phyloP scores from a whole-genome alignment of 2,329 filamentous ascomycete species.

The Lojkania enalia region DNA sequence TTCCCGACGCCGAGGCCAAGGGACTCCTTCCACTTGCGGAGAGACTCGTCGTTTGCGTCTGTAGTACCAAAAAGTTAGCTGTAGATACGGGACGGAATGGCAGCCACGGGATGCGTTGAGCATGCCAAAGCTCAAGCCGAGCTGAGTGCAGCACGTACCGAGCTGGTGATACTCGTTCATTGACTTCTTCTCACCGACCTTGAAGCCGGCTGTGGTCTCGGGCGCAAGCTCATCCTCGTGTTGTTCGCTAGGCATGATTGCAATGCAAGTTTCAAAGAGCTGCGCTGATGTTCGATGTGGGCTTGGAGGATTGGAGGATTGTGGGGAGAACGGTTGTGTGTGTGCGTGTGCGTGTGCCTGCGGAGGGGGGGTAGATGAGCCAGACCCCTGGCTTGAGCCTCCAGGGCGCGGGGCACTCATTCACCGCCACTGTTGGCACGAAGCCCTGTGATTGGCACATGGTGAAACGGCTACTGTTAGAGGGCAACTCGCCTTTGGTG shows the following conservation, averaged over 20 bases:
- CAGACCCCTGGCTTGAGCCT: background rate
- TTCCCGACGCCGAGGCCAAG: slow-evolving; percentile 75
- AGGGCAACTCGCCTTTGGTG: background rate
- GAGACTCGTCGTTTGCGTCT: slow-evolving; percentile 83
- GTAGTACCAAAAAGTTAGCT: slow-evolving; percentile 15
- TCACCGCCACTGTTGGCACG: slow-evolving; percentile 11
- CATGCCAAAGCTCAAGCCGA: background rate
- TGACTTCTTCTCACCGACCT: slow-evolving; percentile 98
- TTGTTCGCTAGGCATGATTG: slow-evolving; percentile 41
- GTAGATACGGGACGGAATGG: background rate
- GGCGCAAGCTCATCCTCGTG: slow-evolving; percentile 79
- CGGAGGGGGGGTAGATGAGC: background rate
- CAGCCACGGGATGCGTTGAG: background rate
- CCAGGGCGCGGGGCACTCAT: slow-evolving; percentile 11
- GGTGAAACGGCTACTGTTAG: background rate
- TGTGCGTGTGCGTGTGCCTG: slow-evolving; percentile 1
- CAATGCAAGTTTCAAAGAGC: slow-evolving; percentile 3
- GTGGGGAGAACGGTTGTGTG: background rate
- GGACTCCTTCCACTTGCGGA: slow-evolving; percentile 96
- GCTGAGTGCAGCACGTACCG: slow-evolving; percentile 62
- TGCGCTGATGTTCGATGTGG: slow-evolving; percentile 8
- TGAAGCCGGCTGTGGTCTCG: slow-evolving; percentile 93
- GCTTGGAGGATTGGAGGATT: slow-evolving; percentile 5
- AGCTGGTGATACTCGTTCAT: slow-evolving; percentile 92
- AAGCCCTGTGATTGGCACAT: background rate